Conservation (phyloP, 768 basidiomycete species). For the Russula griseocarnosa region DNA sequence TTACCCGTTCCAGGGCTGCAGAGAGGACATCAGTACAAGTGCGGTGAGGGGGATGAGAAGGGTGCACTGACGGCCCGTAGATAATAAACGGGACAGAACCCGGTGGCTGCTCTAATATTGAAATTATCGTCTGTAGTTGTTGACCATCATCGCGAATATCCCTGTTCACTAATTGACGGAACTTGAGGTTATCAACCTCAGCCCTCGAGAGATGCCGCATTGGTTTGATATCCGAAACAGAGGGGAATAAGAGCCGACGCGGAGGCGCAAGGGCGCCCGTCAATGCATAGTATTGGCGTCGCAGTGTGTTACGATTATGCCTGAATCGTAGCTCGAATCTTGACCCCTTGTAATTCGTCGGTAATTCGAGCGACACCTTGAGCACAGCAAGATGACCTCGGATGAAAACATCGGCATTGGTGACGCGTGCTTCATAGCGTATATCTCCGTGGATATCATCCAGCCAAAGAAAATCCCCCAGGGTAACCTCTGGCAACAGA, state of each 20-base stretch:
- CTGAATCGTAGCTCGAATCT: slow-evolving; percentile 49
- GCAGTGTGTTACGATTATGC: slow-evolving; percentile 51
- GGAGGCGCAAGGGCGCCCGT: slow-evolving; percentile 41
- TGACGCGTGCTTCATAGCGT: slow-evolving; percentile 17
- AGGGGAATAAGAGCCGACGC: slow-evolving; percentile 51
- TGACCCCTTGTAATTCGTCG: slow-evolving; percentile 36
- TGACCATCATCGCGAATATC: slow-evolving; percentile 45
- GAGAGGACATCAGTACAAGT: neutral
- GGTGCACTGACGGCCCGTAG: slow-evolving; percentile 53
- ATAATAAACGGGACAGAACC: slow-evolving; percentile 57
- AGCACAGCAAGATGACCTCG: slow-evolving; percentile 31
- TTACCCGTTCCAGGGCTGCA: slow-evolving; percentile 42
- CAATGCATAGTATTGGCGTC: slow-evolving; percentile 60
- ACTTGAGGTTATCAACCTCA: slow-evolving; percentile 11
- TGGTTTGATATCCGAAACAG: slow-evolving; percentile 32
- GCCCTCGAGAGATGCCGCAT: slow-evolving; percentile 21
- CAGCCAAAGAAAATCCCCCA: slow-evolving; percentile 16
- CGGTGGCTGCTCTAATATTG: slow-evolving; percentile 43
- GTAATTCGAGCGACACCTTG: slow-evolving; percentile 49
- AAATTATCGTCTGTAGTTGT: slow-evolving; percentile 46
- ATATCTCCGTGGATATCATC: slow-evolving; percentile 16
- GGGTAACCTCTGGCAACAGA: slow-evolving; percentile 19
- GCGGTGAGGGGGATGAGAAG: neutral
- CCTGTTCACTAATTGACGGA: slow-evolving; percentile 38
- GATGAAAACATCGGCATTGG: neutral